Evolutionary conservation across 306 rosid species (phyloP).

Genomic region (Castanea mollissima): DNA sequence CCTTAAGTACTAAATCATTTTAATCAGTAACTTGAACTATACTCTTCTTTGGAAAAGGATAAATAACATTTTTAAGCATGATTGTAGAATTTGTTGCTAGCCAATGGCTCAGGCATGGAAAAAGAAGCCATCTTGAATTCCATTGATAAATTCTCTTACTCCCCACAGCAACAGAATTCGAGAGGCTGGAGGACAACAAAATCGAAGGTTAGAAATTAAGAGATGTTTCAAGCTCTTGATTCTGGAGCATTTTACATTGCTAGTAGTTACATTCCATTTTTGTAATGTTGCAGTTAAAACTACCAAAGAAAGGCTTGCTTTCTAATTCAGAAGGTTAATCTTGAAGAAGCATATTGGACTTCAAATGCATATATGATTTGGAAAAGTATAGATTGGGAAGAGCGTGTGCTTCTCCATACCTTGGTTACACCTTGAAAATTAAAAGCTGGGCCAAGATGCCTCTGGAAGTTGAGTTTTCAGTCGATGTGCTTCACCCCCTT

Average conservation of each 20-base stretch:
- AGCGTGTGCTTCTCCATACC: neutral
- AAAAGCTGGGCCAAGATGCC: neutral
- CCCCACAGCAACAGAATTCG: constrained; percentile 30
- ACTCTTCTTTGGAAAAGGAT: neutral
- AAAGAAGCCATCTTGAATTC: constrained; percentile 37
- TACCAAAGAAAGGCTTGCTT: constrained; percentile 14
- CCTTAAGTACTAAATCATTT: neutral
- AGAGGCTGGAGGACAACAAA: constrained; percentile 65
- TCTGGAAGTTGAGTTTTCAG: neutral
- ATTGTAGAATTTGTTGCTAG: constrained; percentile 44
- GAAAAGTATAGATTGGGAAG: constrained; percentile 5
- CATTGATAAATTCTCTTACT: constrained; percentile 50
- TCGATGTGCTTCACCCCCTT: neutral
- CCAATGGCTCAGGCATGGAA: constrained; percentile 28
- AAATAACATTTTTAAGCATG: neutral
- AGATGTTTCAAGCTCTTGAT: neutral
- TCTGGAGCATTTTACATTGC: constrained; percentile 11
- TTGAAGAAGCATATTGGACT: constrained; percentile 8
- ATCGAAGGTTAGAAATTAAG: constrained; percentile 50
- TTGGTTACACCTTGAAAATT: no score
- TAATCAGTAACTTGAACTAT: neutral
- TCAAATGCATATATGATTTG: neutral
- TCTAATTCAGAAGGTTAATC: constrained; percentile 12
- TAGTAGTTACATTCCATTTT: constrained; percentile 14
- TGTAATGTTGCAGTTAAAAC: constrained; percentile 42